Evolutionary conservation across 1,284 basidiomycete species (phyloP), one percentile per base, ranked within the genome.

Genomic region (Trichosporon sp.): DNA sequence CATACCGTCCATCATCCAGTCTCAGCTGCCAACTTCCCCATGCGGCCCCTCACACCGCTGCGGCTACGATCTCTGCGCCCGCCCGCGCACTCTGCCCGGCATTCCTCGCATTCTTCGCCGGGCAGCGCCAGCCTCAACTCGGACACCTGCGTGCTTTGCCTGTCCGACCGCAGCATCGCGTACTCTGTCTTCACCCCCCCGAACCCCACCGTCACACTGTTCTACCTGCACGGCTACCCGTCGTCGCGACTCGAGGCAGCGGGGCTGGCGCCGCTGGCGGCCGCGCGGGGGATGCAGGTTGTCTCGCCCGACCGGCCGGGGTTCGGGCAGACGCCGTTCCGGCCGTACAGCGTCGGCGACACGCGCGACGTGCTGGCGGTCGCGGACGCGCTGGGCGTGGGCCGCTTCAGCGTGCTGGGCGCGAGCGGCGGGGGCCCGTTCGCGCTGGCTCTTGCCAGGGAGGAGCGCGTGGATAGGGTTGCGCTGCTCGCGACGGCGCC

Each of bases 231-330:
- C 64, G 68, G 72, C 18, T 69, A 53, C 34, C 70, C 70, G 1
- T 42, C 62, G 15, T 73, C 70, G 34, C 70, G 72, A 2, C 66
- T 70, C 23, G 70, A 73, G 21, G 66, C 27, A 1, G 15, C 31
- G 0, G 66, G 58, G 3, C 15, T 68, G 3, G 32, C 38, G 1
- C 5, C 31, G 3, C 29, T 56, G 2, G 65, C 65, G 15, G 2
- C 4, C 0, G n/a, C 35, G 23, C 31, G 62, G 32, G 27, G 31
- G 1, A 5, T 71, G 6, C 64, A 65, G 15, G 9, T 73, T 15
- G 47, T 73, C 21, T 51, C 63, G 1, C 67, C 70, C 42, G 72
- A 73, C 63, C 68, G 72, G 1, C 72, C 72, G 0, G 72, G 72
- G 1, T 71, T 69, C 25, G 72, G 72, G 1, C 25, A 56, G 7